Conservation (phyloP, 2,329 filamentous ascomycete genomes). For the Phoma sp. region DNA sequence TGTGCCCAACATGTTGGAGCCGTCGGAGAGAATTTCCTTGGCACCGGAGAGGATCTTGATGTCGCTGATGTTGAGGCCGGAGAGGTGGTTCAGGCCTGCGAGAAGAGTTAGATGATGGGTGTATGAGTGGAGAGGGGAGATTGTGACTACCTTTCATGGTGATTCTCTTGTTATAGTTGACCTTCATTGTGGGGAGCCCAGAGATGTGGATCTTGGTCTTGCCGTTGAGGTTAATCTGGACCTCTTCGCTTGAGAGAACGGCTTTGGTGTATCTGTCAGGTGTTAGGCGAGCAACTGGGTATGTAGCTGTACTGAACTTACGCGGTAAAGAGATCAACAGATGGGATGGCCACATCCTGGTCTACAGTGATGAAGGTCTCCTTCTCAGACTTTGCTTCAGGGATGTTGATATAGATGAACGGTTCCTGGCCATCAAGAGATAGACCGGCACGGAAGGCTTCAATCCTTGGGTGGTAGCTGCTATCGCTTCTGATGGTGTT, state of each 20-base stretch:
- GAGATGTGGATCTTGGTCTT: constrained; percentile 61
- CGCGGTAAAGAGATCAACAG: constrained; percentile 56
- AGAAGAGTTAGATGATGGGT: constrained; percentile 1
- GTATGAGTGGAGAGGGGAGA: not conserved
- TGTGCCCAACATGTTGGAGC: constrained; percentile 68
- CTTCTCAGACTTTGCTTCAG: constrained; percentile 52
- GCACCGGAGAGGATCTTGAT: constrained; percentile 56
- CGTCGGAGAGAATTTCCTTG: constrained; percentile 45
- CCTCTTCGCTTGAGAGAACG: constrained; percentile 58
- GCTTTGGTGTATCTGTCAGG: constrained; percentile 53
- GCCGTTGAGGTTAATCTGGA: constrained; percentile 60
- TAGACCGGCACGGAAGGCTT: constrained; percentile 61
- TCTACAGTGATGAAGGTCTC: constrained; percentile 53
- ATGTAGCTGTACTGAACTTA: not conserved
- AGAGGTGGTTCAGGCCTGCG: constrained; percentile 65
- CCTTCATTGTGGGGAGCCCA: constrained; percentile 56
- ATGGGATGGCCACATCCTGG: constrained; percentile 54
- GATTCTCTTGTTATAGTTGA: constrained; percentile 65
- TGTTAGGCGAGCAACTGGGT: not conserved
- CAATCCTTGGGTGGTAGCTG: constrained; percentile 62
- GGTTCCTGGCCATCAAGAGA: constrained; percentile 53
- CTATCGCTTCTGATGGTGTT: constrained; percentile 58
- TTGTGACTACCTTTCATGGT: constrained; percentile 63
- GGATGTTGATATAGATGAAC: constrained; percentile 58
- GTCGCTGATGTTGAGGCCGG: constrained; percentile 60